Conservation (phyloP, 2,329 filamentous ascomycete species). For the Reticulascus tulasneorum region DNA sequence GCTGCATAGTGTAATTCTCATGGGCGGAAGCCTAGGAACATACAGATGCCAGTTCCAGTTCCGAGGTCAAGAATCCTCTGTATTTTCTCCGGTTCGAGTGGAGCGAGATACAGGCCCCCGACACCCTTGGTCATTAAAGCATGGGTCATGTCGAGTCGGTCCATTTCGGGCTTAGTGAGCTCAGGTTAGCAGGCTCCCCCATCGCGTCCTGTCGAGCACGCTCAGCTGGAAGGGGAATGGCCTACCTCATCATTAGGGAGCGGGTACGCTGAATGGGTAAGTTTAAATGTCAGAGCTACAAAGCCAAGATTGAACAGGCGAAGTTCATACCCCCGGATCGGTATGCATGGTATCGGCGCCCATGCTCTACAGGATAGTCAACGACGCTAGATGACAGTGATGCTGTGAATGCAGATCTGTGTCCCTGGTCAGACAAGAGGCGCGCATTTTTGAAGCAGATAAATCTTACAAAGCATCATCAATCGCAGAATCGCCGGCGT, state of each 20-base stretch:
- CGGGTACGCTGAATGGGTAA: background rate
- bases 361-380: constrained; percentile 7
- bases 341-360: constrained; percentile 10
- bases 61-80: constrained; percentile 37
- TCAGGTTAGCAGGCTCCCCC: too few relatives aligned
- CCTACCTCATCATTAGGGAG: constrained; percentile 32
- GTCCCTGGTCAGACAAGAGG: too few relatives aligned
- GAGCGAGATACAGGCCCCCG: constrained; percentile 25
- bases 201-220: too few relatives aligned
- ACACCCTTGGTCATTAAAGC: constrained; percentile 25
- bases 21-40: background rate
- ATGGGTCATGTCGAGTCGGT: constrained; percentile 34
- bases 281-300: background rate
- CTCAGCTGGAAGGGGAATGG: too few relatives aligned
- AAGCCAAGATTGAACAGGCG: too few relatives aligned
- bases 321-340: constrained; percentile 19
- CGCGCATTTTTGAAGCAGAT: too few relatives aligned
- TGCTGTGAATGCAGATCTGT: constrained; percentile 3
- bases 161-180: constrained; percentile 29
- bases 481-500: too few relatives aligned
- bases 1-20: too few relatives aligned
- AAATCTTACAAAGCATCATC: too few relatives aligned
- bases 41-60: constrained; percentile 39
- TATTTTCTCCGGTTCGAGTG: constrained; percentile 22
- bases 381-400: constrained; percentile 5